Evolutionary conservation across 768 basidiomycete genomes (phyloP), one percentile per base, ranked within the genome.

Genomic region (Boletus pseudopeckii): DNA sequence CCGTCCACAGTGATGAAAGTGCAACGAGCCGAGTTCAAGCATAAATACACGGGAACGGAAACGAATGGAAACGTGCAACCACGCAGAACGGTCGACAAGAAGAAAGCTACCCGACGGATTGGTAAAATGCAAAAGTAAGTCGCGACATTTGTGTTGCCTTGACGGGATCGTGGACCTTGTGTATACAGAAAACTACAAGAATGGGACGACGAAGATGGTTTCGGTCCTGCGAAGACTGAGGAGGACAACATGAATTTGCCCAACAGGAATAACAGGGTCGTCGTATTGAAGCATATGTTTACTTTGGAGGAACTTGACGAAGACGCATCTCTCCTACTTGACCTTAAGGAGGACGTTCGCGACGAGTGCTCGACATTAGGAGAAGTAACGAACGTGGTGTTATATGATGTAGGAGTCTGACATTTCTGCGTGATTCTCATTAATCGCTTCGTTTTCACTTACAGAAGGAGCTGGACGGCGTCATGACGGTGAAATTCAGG

Each of bases 231-330:
- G 15, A 75, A 80, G 47, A 78, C 82, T 17, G 78, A 79, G 20
- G 80, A 80, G 45, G 85, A 88, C 58, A 69, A 73, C 20, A 66
- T 62, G 28, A 70, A 74, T 22, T 64, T 72, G 7, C 66, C 69
- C 30, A 81, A 81, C 67, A 78, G 82, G 65, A 80, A 80, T 63
- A 79, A 77, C 67, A 81, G 93, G 32, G 88, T 98, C 4, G 95
- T 97, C 9, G 92, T 99, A 1, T 75, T 99, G 57, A 95, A 92
- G 68, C 85, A 92, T 63, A 98, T 98, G 94, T 99, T 99, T 66
- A 87, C 88, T 5, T 75, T 92, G 18, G 70, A 87, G 61, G 90
- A 94, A 59, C 79, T 98, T 1, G 86, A 91, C 32, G 83, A 93
- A 60, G 94, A 98, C 63, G 75, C 90, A 1, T 78, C 90, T 7